Evolutionary conservation across 305 asterid genomes (phyloP).

Genomic region (Fraxinus nigra): DNA sequence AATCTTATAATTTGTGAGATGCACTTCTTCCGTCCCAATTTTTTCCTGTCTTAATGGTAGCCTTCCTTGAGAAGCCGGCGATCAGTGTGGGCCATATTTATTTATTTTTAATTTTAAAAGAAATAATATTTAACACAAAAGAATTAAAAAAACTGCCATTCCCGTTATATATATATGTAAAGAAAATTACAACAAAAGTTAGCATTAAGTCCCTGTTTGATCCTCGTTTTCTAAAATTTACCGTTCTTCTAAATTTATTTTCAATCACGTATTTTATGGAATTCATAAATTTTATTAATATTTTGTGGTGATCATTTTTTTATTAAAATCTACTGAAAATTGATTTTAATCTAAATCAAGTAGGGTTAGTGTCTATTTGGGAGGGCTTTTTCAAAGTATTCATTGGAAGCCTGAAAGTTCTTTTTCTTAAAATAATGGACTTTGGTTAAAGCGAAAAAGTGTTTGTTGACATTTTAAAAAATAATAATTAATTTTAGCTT

Average conservation of each 20-base stretch:
- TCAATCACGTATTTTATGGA: not conserved
- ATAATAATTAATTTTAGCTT: too few relatives aligned
- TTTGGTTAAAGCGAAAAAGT: not conserved
- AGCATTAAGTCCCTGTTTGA: not conserved
- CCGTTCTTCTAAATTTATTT: too few relatives aligned
- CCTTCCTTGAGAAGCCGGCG: not conserved
- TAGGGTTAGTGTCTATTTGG: not conserved
- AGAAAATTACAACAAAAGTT: not conserved
- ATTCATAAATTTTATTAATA: too few relatives aligned
- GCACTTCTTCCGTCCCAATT: not conserved
- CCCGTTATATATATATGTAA: not conserved
- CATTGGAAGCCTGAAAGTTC: not conserved
- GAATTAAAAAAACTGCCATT: not conserved
- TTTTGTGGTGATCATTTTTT: too few relatives aligned
- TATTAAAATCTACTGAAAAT: too few relatives aligned
- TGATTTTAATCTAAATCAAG: too few relatives aligned
- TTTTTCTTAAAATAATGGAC: not conserved
- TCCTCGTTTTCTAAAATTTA: not conserved
- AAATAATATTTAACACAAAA: not conserved
- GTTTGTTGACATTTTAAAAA: not conserved
- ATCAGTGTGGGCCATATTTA: not conserved
- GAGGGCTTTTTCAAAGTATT: not conserved
- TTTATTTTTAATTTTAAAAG: not conserved
- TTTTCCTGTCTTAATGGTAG: not conserved
- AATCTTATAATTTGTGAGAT: not conserved